Conservation (phyloP, 2,329 filamentous ascomycete genomes). For the Neonectria hederae region DNA sequence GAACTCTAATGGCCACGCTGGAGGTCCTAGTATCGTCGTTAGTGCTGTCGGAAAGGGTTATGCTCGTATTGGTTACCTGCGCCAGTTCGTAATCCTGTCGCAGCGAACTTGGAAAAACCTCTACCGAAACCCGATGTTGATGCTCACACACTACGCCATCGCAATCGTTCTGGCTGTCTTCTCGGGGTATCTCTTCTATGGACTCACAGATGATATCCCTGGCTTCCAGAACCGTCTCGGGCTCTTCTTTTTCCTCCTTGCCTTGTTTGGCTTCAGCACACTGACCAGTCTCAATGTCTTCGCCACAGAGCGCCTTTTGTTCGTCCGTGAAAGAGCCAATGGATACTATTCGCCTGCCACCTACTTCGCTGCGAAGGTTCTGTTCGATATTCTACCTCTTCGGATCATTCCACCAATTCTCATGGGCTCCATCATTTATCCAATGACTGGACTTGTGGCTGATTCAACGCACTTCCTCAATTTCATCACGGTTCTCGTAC, state of each 20-base stretch:
- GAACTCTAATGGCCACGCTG: slow-evolving; percentile 63
- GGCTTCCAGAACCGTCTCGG: slow-evolving; percentile 98
- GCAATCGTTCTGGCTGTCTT: slow-evolving; percentile 94
- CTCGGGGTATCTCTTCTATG: slow-evolving; percentile 95
- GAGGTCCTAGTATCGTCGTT: slow-evolving; percentile 59
- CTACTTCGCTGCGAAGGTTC: slow-evolving; percentile 94
- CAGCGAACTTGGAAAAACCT: slow-evolving; percentile 95
- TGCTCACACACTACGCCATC: slow-evolving; percentile 98
- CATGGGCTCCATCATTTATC: slow-evolving; percentile 95
- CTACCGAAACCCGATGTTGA: slow-evolving; percentile 96
- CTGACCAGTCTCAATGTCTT: slow-evolving; percentile 94
- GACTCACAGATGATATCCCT: slow-evolving; percentile 92
- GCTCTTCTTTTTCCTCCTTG: slow-evolving; percentile 96
- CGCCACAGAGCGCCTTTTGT: slow-evolving; percentile 87
- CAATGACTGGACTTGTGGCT: slow-evolving; percentile 93
- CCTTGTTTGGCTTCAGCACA: slow-evolving; percentile 96
- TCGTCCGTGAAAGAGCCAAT: slow-evolving; percentile 93
- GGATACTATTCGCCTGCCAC: slow-evolving; percentile 95
- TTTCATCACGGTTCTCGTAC: slow-evolving; percentile 89
- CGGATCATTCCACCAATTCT: slow-evolving; percentile 93
- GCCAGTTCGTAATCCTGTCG: slow-evolving; percentile 91
- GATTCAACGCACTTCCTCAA: slow-evolving; percentile 86
- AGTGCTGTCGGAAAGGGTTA: slow-evolving; percentile 80
- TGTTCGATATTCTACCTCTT: slow-evolving; percentile 98
- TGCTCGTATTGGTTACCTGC: slow-evolving; percentile 78